Conservation (phyloP, 441 rosid species). For the Gossypium lobatum region DNA sequence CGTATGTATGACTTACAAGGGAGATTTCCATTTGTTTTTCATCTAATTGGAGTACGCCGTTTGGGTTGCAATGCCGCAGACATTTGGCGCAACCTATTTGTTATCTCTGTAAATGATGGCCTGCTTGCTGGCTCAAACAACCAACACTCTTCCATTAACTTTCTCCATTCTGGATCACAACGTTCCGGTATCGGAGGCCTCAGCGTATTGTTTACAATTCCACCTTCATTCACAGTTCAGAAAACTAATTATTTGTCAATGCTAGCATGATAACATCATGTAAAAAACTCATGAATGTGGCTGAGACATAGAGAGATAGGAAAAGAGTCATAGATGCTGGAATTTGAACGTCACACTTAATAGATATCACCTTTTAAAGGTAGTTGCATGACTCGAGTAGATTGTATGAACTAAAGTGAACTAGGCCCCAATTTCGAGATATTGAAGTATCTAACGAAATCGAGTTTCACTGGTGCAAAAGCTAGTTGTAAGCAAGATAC, state of each 20-base stretch:
- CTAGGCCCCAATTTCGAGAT: background rate
- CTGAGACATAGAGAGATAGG: background rate
- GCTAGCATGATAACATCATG: background rate
- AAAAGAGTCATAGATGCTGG: background rate
- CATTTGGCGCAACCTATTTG: conserved; percentile 54
- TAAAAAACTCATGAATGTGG: background rate
- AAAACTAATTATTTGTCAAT: background rate
- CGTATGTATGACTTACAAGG: background rate
- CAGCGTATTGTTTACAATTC: conserved; percentile 68
- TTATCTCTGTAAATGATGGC: conserved; percentile 80
- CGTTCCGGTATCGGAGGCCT: conserved; percentile 66
- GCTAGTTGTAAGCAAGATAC: background rate
- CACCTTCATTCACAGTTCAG: conserved; percentile 44
- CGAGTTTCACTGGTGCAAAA: background rate
- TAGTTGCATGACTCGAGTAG: background rate
- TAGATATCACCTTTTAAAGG: background rate
- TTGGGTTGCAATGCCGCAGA: conserved; percentile 45
- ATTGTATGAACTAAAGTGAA: background rate
- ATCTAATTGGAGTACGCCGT: conserved; percentile 28
- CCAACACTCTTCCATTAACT: conserved; percentile 89
- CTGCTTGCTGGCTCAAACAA: conserved; percentile 52
- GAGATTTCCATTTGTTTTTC: conserved; percentile 4
- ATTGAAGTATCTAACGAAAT: background rate
- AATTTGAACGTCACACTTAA: background rate
- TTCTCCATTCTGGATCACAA: conserved; percentile 68